Percentiles rank a stretch among this genome's conserved stretches.
Conservation (phyloP, 257 asterid species). For the Solanum pennellii region DNA sequence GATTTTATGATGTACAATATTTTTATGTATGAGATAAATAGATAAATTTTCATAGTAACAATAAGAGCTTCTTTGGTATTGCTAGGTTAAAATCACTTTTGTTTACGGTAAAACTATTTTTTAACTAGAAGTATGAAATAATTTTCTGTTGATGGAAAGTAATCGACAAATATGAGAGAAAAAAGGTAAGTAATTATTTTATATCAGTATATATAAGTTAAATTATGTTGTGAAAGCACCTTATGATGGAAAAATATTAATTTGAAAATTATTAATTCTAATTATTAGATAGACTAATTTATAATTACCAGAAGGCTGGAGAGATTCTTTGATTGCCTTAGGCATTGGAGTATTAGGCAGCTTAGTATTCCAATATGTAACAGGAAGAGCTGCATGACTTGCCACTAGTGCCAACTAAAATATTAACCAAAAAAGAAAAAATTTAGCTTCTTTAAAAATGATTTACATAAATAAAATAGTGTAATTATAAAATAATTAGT, state of each 20-base stretch:
- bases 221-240: neutral
- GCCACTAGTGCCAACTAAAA: conserved; percentile 40
- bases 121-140: too few relatives aligned
- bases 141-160: too few relatives aligned
- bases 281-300: neutral
- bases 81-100: neutral
- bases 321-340: conserved; percentile 42
- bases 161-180: too few relatives aligned
- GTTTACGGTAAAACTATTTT: too few relatives aligned
- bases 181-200: neutral
- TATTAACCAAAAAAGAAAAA: neutral
- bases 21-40: neutral
- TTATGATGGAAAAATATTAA: neutral
- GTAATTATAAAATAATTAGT: neutral
- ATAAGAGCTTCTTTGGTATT: neutral
- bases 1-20: neutral
- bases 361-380: conserved; percentile 53
- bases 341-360: conserved; percentile 78
- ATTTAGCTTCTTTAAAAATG: neutral
- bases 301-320: conserved; percentile 18
- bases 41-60: neutral
- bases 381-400: conserved; percentile 51
- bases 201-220: neutral
- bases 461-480: neutral
- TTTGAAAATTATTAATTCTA: neutral